phyloP scores from a whole-genome alignment of 148 eudicot species.

The Fallopia convolvulus region DNA sequence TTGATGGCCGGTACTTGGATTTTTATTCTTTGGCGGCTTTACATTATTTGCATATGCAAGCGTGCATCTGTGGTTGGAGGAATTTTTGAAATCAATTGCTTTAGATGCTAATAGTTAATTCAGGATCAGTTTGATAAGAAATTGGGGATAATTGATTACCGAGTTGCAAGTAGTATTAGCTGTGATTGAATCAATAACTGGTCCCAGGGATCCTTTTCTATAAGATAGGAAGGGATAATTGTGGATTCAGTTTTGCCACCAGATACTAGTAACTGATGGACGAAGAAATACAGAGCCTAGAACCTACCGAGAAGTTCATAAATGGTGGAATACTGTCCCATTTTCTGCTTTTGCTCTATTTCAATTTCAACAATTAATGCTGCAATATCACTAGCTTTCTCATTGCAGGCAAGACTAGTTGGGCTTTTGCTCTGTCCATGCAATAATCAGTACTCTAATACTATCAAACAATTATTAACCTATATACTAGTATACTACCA shows the following conservation, averaged over 20 bases:
- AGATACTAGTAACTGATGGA: neutral
- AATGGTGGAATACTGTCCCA: neutral
- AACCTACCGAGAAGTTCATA: neutral
- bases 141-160: too few species aligned
- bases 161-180: too few species aligned
- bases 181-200: too few species aligned
- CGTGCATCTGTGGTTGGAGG: neutral
- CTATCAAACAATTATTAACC: neutral
- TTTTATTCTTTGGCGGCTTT: neutral
- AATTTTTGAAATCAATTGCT: neutral
- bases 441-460: neutral
- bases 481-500: neutral
- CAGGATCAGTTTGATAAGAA: neutral
- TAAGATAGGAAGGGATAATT: neutral
- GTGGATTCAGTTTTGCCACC: neutral
- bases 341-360: neutral
- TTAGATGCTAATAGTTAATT: neutral
- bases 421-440: neutral
- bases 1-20: slow-evolving; percentile 1
- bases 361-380: neutral
- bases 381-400: neutral
- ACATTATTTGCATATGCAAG: neutral
- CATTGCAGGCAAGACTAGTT: neutral
- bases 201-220: too few species aligned
- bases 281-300: neutral